These are phyloP conservation scores for Bryoglossum gracile DNA, from an alignment of 495 filamentous ascomycete species.

Conservation along the genomic window DNA sequence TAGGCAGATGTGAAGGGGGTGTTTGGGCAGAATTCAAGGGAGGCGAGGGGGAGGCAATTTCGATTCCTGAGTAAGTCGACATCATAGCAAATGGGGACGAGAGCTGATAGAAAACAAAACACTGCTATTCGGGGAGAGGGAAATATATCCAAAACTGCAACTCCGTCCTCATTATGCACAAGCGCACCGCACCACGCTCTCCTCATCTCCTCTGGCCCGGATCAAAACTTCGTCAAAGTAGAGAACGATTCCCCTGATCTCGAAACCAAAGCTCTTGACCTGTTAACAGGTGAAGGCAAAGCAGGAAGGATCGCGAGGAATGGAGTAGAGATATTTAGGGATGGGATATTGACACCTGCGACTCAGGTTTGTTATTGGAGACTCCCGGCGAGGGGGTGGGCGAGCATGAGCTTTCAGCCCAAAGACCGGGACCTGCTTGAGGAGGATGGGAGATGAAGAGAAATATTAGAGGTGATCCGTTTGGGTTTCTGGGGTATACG, in stretches of 20 bases:
- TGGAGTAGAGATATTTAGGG: constrained; percentile 44
- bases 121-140: constrained; percentile 35
- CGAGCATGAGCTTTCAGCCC: constrained; percentile 27
- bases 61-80: too few species aligned
- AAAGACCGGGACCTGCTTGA: too few species aligned
- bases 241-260: constrained; percentile 47
- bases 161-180: constrained; percentile 46
- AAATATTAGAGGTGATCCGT: too few species aligned
- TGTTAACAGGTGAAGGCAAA: constrained; percentile 39
- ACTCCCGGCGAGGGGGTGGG: constrained; percentile 42
- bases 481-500: too few species aligned
- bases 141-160: constrained; percentile 56
- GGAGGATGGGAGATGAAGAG: too few species aligned
- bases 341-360: constrained; percentile 53
- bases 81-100: too few species aligned
- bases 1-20: too few species aligned
- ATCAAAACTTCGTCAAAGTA: constrained; percentile 56
- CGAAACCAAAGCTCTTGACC: constrained; percentile 41
- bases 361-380: constrained; percentile 58
- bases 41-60: too few species aligned
- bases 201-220: constrained; percentile 36
- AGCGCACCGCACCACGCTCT: constrained; percentile 37
- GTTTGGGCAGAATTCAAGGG: too few species aligned
- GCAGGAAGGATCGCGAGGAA: constrained; percentile 52
- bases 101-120: too few species aligned